Conservation (phyloP, 768 basidiomycete species). For the Lentinula boryana region DNA sequence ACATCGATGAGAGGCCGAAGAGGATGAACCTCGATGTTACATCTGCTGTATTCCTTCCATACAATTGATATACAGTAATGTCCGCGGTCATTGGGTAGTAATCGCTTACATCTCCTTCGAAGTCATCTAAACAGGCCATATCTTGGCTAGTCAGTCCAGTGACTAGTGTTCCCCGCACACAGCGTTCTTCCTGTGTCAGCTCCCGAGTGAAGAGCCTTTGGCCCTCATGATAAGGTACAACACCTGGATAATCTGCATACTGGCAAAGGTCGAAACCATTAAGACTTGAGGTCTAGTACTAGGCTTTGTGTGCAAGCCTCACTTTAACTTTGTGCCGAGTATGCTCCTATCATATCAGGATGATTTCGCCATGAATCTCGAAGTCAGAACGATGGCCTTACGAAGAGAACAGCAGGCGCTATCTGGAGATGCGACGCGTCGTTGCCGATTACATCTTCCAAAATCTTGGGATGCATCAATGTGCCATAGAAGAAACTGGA, state of each 20-base stretch:
- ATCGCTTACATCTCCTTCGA: slow-evolving; percentile 69
- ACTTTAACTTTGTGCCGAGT: slow-evolving; percentile 80
- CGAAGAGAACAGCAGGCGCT: slow-evolving; percentile 70
- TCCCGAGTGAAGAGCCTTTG: slow-evolving; percentile 39
- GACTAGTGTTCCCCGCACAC: slow-evolving; percentile 77
- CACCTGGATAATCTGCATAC: slow-evolving; percentile 78
- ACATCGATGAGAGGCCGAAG: slow-evolving; percentile 38
- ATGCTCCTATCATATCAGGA: slow-evolving; percentile 44
- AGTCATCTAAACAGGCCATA: slow-evolving; percentile 64
- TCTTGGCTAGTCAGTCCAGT: slow-evolving; percentile 62
- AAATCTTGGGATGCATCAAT: slow-evolving; percentile 80
- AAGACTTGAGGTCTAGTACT: neutral
- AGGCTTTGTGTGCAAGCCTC: neutral
- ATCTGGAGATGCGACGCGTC: slow-evolving; percentile 58
- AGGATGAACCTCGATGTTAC: slow-evolving; percentile 47
- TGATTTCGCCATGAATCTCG: neutral
- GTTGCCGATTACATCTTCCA: slow-evolving; percentile 70
- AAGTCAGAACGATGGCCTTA: slow-evolving; percentile 25
- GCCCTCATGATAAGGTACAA: slow-evolving; percentile 56
- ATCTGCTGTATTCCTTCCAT: slow-evolving; percentile 66
- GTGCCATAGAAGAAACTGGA: slow-evolving; percentile 87
- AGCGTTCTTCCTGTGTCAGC: slow-evolving; percentile 54
- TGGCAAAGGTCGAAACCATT: slow-evolving; percentile 17
- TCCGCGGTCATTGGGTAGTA: neutral
- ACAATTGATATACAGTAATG: neutral